Percentiles rank a stretch among this genome's conserved stretches.
phyloP scores from a whole-genome alignment of 495 filamentous ascomycete genomes.

The Neurospora sp. region DNA sequence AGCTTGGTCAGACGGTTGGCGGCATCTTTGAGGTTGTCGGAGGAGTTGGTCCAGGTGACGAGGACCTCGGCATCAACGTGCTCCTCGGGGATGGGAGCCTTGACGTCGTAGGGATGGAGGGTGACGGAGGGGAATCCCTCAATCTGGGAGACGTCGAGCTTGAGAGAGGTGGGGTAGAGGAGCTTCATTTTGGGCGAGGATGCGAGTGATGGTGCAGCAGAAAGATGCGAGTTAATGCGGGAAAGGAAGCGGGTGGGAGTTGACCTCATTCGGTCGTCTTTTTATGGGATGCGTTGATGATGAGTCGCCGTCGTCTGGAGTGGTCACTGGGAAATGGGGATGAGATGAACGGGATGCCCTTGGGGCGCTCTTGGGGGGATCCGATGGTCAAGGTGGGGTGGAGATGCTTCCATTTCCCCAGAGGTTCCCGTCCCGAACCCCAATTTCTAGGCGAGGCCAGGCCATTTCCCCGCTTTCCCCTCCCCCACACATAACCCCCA shows the following conservation, averaged over 20 bases:
- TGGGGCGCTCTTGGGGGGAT: background rate
- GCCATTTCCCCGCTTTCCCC: background rate
- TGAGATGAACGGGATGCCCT: background rate
- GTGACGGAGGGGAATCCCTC: constrained; percentile 39
- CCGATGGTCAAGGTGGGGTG: background rate
- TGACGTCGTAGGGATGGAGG: constrained; percentile 46
- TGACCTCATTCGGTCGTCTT: background rate
- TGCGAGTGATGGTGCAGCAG: background rate
- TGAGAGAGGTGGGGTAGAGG: constrained; percentile 50
- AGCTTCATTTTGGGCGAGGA: constrained; percentile 39
- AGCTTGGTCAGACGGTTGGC: constrained; percentile 37
- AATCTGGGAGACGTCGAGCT: constrained; percentile 36
- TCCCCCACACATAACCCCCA: background rate
- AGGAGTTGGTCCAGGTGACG: constrained; percentile 46
- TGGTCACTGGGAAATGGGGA: background rate
- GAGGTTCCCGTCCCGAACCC: background rate
- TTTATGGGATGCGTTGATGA: background rate
- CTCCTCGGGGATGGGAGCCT: constrained; percentile 37
- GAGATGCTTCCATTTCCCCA: background rate
- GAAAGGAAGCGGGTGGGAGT: background rate
- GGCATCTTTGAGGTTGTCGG: constrained; percentile 43
- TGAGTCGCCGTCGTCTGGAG: background rate
- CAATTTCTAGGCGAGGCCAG: background rate
- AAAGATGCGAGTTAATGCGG: background rate
- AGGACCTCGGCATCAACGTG: constrained; percentile 45